phyloP scores from a whole-genome alignment of 345 rosid species.

The Anastatica hierochuntica region DNA sequence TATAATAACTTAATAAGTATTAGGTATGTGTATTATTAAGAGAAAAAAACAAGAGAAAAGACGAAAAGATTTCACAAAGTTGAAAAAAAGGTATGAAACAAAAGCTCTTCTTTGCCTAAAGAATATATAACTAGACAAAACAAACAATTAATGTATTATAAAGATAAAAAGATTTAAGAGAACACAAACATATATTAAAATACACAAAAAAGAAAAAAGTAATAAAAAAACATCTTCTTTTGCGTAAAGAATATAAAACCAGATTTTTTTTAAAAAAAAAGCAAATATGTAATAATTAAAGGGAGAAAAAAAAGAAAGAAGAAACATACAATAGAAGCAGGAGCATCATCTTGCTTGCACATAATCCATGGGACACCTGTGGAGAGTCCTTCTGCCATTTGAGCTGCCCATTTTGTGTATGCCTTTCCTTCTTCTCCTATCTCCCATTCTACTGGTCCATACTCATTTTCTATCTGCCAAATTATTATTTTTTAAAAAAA shows the following conservation, averaged over 20 bases:
- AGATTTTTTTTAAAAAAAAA: background rate
- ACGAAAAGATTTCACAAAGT: background rate
- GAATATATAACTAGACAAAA: background rate
- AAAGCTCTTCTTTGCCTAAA: background rate
- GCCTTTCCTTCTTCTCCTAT: slow-evolving; percentile 42
- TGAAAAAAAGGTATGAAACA: background rate
- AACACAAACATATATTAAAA: background rate
- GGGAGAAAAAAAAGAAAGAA: background rate
- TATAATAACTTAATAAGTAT: background rate
- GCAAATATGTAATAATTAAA: background rate
- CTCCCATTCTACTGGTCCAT: slow-evolving; percentile 43
- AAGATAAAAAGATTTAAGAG: background rate
- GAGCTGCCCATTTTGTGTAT: slow-evolving; percentile 51
- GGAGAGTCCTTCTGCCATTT: slow-evolving; percentile 48
- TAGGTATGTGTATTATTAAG: slow-evolving; percentile 1
- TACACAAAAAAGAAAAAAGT: background rate
- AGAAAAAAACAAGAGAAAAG: slow-evolving; percentile 2
- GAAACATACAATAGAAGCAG: slow-evolving; percentile 47
- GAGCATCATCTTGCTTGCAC: slow-evolving; percentile 66
- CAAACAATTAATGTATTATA: background rate
- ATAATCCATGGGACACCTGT: slow-evolving; percentile 73
- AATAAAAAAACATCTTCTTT: background rate
- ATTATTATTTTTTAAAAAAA: background rate
- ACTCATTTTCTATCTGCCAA: slow-evolving; percentile 60
- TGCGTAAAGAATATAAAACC: slow-evolving; percentile 5